These are phyloP conservation scores for Citrus hindsii DNA, from an alignment of 345 rosid species.

Conservation along the genomic window DNA sequence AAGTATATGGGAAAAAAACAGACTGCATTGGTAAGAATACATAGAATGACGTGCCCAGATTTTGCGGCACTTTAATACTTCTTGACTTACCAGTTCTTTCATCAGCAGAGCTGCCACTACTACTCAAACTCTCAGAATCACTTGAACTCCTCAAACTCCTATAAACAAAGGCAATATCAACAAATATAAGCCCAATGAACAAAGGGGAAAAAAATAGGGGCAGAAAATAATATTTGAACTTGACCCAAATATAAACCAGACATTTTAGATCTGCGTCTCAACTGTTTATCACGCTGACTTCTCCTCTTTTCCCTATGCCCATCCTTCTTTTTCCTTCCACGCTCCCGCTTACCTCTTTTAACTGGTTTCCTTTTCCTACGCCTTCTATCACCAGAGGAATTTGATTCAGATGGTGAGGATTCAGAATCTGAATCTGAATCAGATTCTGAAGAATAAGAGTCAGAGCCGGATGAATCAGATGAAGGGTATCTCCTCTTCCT, in stretches of 20 bases:
- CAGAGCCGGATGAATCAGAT: conserved; percentile 75
- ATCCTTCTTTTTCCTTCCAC: conserved; percentile 42
- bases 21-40: conserved; percentile 7
- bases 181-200: neutral
- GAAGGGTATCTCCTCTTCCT: conserved; percentile 75
- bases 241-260: conserved; percentile 21
- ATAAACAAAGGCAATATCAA: conserved; percentile 21
- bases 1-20: conserved; percentile 4
- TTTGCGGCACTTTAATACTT: conserved; percentile 26
- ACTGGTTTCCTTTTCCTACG: conserved; percentile 57
- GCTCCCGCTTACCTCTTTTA: conserved; percentile 44
- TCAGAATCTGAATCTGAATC: conserved; percentile 54
- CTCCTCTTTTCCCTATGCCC: conserved; percentile 44
- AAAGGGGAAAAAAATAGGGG: neutral
- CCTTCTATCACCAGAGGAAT: conserved; percentile 74
- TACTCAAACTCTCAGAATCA: conserved; percentile 39
- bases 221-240: neutral
- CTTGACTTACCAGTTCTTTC: conserved; percentile 36
- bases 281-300: conserved; percentile 31
- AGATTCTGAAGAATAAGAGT: conserved; percentile 37
- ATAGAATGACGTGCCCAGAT: conserved; percentile 22
- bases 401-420: conserved; percentile 56
- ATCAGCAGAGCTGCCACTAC: conserved; percentile 52
- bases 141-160: conserved; percentile 67
- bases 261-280: conserved; percentile 51